A percentile compares a stretch with the other conserved stretches of the same genome.
These are phyloP conservation scores for Talaromyces piceae DNA, from an alignment of 2,329 filamentous ascomycete genomes.

Conservation along the genomic window DNA sequence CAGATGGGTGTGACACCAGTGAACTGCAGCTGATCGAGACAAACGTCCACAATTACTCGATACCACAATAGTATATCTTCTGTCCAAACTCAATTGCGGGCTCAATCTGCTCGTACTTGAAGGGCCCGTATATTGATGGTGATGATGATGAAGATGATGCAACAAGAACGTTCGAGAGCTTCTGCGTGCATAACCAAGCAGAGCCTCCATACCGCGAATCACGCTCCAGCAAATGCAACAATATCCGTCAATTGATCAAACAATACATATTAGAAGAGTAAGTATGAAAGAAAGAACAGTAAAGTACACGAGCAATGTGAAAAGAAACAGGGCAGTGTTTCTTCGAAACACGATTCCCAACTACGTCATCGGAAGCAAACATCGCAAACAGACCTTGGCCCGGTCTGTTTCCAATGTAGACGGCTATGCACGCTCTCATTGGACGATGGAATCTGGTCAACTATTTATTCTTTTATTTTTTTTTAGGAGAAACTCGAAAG, in stretches of 20 bases:
- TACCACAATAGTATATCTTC: not conserved
- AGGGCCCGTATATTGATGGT: too few relatives aligned
- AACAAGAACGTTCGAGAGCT: not conserved
- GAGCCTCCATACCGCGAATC: not conserved
- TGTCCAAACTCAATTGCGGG: not conserved
- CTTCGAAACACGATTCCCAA: not conserved
- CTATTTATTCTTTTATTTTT: not conserved
- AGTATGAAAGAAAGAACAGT: not conserved
- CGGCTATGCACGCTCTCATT: not conserved
- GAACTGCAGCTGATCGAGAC: not conserved
- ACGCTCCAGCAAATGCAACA: not conserved
- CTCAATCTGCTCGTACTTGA: not conserved
- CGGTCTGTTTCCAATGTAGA: too few relatives aligned
- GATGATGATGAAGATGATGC: not conserved
- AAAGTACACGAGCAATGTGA: not conserved
- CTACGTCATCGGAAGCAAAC: constrained; percentile 9
- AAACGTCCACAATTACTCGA: not conserved
- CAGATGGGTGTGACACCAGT: not conserved
- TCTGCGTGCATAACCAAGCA: not conserved
- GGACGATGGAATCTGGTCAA: not conserved
- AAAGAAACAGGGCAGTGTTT: constrained; percentile 1
- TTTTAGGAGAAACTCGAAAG: not conserved
- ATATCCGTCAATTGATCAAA: not conserved
- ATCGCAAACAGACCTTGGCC: constrained; percentile 3
- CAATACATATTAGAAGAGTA: too few relatives aligned